Evolutionary conservation across 78 protist genomes (phyloP).

Genomic region (Goniomonas avonlea): DNA sequence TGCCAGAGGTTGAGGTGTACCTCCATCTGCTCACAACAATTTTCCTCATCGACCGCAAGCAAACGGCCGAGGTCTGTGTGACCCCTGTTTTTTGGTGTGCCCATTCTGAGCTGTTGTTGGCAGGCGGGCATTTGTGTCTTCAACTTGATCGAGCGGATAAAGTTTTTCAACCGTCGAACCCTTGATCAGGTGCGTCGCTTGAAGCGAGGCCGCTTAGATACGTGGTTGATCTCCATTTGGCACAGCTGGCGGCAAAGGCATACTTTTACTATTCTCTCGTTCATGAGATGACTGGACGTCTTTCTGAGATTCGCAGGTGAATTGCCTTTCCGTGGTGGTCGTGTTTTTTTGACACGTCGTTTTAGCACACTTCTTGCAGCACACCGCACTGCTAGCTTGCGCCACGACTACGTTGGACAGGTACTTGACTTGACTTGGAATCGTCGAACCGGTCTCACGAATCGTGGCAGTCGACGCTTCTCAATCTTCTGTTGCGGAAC

Average conservation of each 20-base stretch:
- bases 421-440: background rate
- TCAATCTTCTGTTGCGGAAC: constrained; percentile 75
- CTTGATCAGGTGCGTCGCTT: constrained; percentile 60
- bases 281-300: constrained; percentile 29
- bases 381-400: constrained; percentile 67
- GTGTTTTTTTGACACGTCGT: background rate
- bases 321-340: background rate
- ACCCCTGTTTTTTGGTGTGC: background rate
- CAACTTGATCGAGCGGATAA: constrained; percentile 33
- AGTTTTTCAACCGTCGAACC: constrained; percentile 49
- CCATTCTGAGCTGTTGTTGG: background rate
- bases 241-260: constrained; percentile 50
- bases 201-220: too few relatives aligned
- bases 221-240: too few relatives aligned
- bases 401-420: constrained; percentile 63
- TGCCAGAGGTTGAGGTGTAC: constrained; percentile 66
- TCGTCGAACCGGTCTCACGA: background rate
- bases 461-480: constrained; percentile 49
- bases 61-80: background rate
- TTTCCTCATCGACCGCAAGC: constrained; percentile 56
- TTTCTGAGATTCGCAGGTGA: constrained; percentile 47
- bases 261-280: constrained; percentile 63
- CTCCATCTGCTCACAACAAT: constrained; percentile 52
- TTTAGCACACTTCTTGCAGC: constrained; percentile 20
- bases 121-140: background rate